A percentile compares a stretch with the other conserved stretches of the same genome.
Conservation (phyloP, 192 early-diverging fungal genomes). For the Rhizophlyctis rosea region DNA sequence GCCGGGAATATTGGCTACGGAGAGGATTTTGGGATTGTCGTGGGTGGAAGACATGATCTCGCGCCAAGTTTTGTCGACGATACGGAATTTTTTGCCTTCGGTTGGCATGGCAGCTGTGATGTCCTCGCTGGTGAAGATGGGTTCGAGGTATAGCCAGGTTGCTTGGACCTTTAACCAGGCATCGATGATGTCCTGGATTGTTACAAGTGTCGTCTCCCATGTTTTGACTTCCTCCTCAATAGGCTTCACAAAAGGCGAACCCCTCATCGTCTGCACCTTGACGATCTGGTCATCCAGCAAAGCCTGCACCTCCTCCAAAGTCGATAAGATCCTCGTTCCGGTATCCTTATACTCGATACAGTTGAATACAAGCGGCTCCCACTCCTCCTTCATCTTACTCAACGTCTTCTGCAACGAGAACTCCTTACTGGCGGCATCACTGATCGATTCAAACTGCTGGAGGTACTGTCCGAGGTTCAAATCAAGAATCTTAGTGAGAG, state of each 20-base stretch:
- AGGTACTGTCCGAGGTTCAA: constrained; percentile 48
- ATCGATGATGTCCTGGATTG: constrained; percentile 58
- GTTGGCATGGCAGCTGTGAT: constrained; percentile 60
- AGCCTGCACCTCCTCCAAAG: constrained; percentile 60
- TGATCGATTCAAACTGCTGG: constrained; percentile 53
- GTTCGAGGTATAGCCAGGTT: constrained; percentile 61
- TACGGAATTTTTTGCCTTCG: constrained; percentile 57
- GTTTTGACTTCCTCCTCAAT: constrained; percentile 55
- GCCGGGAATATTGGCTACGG: constrained; percentile 38
- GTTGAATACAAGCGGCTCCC: constrained; percentile 53
- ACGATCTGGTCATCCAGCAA: constrained; percentile 61
- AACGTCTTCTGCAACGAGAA: constrained; percentile 57
- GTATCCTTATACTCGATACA: constrained; percentile 60
- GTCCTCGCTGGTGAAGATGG: constrained; percentile 59
- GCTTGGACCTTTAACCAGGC: constrained; percentile 60
- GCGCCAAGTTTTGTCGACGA: constrained; percentile 60
- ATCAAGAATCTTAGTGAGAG: constrained; percentile 51
- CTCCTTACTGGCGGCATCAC: constrained; percentile 58
- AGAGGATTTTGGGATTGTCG: constrained; percentile 53
- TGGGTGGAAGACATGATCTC: constrained; percentile 51
- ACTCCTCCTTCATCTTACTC: constrained; percentile 57
- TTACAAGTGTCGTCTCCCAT: constrained; percentile 54
- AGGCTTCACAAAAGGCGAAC: constrained; percentile 60
- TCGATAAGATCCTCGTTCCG: constrained; percentile 52
- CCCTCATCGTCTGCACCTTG: constrained; percentile 61